Evolutionary conservation across 176 grass and related monocot species (phyloP).

Genomic region (Paspalum notatum): DNA sequence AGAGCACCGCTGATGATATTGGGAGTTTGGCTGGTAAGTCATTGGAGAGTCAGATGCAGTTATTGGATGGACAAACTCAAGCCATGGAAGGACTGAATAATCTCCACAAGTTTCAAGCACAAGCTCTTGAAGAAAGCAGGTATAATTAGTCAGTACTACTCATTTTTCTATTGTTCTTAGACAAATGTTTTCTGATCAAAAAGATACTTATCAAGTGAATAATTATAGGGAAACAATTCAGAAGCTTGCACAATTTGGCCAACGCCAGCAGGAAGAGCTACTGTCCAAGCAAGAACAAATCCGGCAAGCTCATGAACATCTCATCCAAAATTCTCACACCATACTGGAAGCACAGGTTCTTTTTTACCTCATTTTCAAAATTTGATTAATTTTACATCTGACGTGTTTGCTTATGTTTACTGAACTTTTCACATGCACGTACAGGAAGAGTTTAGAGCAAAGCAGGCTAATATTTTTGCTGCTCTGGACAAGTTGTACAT

Average conservation of each 20-base stretch:
- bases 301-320: constrained; percentile 69
- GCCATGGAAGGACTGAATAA: constrained; percentile 65
- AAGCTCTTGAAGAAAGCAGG: constrained; percentile 90
- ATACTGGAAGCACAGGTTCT: constrained; percentile 83
- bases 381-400: not conserved
- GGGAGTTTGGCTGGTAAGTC: constrained; percentile 52
- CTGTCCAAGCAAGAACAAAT: constrained; percentile 72
- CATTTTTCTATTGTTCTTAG: not conserved
- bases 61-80: constrained; percentile 59
- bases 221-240: constrained; percentile 57
- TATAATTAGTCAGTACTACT: constrained; percentile 33
- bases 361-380: not conserved
- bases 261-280: constrained; percentile 80
- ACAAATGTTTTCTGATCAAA: not conserved
- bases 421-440: constrained; percentile 10
- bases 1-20: constrained; percentile 68
- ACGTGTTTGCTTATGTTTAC: not conserved
- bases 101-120: constrained; percentile 57
- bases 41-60: constrained; percentile 70
- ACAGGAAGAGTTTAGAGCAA: constrained; percentile 89
- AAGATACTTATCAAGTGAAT: not conserved
- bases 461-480: constrained; percentile 91
- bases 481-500: constrained; percentile 84
- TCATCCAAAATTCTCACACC: constrained; percentile 76
- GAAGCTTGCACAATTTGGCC: constrained; percentile 67